Percentiles rank a stretch among this genome's conserved stretches.
Conservation (phyloP, 1,139 yeast genomes). For the Zhuliangozyma blackwelliae region DNA sequence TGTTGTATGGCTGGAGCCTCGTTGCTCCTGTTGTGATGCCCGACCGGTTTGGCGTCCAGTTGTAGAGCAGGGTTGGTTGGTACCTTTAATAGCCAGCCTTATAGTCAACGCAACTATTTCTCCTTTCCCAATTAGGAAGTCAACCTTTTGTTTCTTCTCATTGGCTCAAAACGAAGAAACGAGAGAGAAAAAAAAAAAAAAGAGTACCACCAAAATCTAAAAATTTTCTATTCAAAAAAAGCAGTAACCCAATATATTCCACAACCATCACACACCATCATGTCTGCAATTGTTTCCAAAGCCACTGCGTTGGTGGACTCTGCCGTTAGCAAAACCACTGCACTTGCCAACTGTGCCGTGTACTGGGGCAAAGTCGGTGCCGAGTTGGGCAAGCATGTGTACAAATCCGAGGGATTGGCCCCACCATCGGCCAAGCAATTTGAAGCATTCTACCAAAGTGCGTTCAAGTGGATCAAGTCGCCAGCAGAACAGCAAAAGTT, state of each 20-base stretch:
- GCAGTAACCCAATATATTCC: neutral
- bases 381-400: slow-evolving; percentile 86
- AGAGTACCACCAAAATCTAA: slow-evolving; percentile 1
- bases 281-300: slow-evolving; percentile 48
- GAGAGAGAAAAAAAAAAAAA: slow-evolving; percentile 3
- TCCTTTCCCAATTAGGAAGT: slow-evolving; percentile 20
- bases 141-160: slow-evolving; percentile 10
- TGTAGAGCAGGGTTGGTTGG: slow-evolving; percentile 12
- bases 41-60: slow-evolving; percentile 61
- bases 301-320: slow-evolving; percentile 42
- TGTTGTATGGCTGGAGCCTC: slow-evolving; percentile 84
- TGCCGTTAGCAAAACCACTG: slow-evolving; percentile 35
- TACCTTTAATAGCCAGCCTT: too few relatives aligned
- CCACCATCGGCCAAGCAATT: slow-evolving; percentile 83
- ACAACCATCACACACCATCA: slow-evolving; percentile 11
- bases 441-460: slow-evolving; percentile 65
- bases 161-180: slow-evolving; percentile 12
- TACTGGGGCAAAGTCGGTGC: slow-evolving; percentile 91
- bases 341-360: slow-evolving; percentile 46
- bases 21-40: slow-evolving; percentile 89
- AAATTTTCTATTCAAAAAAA: slow-evolving; percentile 1
- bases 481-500: slow-evolving; percentile 47
- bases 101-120: neutral
- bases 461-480: slow-evolving; percentile 34
- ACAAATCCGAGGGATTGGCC: slow-evolving; percentile 86